phyloP scores from a whole-genome alignment of 306 rosid species.

The Malus sieversii region DNA sequence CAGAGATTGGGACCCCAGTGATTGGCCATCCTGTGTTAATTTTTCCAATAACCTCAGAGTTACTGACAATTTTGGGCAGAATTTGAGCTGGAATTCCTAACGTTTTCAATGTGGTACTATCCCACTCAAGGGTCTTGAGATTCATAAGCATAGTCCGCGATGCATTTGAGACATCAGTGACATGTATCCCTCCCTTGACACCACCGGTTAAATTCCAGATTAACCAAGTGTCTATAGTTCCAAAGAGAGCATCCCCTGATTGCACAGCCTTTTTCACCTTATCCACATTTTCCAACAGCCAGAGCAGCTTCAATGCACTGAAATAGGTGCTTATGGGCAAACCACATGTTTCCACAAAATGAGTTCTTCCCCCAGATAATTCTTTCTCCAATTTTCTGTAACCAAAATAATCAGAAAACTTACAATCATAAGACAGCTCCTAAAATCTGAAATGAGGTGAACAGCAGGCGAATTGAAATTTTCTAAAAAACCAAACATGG shows the following conservation, averaged over 20 bases:
- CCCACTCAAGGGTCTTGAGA: slow-evolving; percentile 74
- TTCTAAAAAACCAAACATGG: background rate
- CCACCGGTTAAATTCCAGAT: slow-evolving; percentile 92
- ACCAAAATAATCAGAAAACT: slow-evolving; percentile 5
- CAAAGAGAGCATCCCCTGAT: slow-evolving; percentile 72
- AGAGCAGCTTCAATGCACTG: slow-evolving; percentile 71
- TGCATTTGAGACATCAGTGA: slow-evolving; percentile 85
- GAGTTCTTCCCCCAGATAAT: slow-evolving; percentile 66
- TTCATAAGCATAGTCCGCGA: slow-evolving; percentile 89
- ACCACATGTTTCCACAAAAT: slow-evolving; percentile 70
- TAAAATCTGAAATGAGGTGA: background rate
- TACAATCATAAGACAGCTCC: background rate
- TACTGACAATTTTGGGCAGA: slow-evolving; percentile 73
- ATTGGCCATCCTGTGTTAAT: slow-evolving; percentile 63
- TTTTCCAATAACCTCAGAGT: slow-evolving; percentile 71
- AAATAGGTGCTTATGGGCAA: slow-evolving; percentile 83
- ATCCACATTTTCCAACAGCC: slow-evolving; percentile 77
- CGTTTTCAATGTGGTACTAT: slow-evolving; percentile 43
- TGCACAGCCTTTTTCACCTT: slow-evolving; percentile 50
- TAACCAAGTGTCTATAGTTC: slow-evolving; percentile 84
- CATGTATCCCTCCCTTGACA: slow-evolving; percentile 58
- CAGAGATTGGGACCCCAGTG: slow-evolving; percentile 66
- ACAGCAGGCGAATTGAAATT: background rate
- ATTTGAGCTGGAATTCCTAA: slow-evolving; percentile 48
- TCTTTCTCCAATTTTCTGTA: slow-evolving; percentile 72